These are phyloP conservation scores for Hysterium pulicare DNA, from an alignment of 2,329 filamentous ascomycete genomes.

Conservation along the genomic window DNA sequence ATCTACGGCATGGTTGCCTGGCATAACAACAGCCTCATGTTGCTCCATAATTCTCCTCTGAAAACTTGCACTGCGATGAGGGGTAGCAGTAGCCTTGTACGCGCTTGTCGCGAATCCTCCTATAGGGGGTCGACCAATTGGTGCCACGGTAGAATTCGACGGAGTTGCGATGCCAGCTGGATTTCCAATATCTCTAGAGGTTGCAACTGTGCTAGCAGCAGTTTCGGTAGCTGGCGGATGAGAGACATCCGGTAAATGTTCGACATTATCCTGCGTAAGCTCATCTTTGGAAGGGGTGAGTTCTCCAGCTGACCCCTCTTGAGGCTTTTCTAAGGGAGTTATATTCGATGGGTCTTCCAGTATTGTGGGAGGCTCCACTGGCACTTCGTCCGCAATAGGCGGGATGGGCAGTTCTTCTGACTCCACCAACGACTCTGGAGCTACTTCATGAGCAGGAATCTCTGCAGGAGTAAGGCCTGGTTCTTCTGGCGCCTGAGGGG, in stretches of 20 bases:
- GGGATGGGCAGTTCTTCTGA: conserved; percentile 41
- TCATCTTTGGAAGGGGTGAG: conserved; percentile 73
- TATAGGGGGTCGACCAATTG: conserved; percentile 60
- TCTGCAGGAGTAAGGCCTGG: conserved; percentile 29
- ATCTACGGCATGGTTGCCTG: conserved; percentile 91
- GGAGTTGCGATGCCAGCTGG: conserved; percentile 54
- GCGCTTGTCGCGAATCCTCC: conserved; percentile 79
- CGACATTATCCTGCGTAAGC: conserved; percentile 87
- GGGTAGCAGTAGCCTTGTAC: conserved; percentile 67
- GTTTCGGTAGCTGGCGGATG: conserved; percentile 75
- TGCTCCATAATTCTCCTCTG: conserved; percentile 88
- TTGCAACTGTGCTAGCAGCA: conserved; percentile 82
- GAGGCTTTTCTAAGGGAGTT: conserved; percentile 34
- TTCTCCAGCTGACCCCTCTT: conserved; percentile 52
- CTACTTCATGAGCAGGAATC: conserved; percentile 38
- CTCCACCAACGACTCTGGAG: conserved; percentile 34
- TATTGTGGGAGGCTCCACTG: conserved; percentile 26
- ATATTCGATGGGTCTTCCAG: conserved; percentile 24
- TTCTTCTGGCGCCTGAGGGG: conserved; percentile 37
- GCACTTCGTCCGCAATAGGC: conserved; percentile 36
- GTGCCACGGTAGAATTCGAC: conserved; percentile 51
- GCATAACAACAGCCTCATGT: conserved; percentile 97
- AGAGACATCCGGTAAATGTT: conserved; percentile 81
- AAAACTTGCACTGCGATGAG: conserved; percentile 70
- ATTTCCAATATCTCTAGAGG: conserved; percentile 70